phyloP scores from a whole-genome alignment of 31 red algal species.

The Odonthalia washingtoniensis region DNA sequence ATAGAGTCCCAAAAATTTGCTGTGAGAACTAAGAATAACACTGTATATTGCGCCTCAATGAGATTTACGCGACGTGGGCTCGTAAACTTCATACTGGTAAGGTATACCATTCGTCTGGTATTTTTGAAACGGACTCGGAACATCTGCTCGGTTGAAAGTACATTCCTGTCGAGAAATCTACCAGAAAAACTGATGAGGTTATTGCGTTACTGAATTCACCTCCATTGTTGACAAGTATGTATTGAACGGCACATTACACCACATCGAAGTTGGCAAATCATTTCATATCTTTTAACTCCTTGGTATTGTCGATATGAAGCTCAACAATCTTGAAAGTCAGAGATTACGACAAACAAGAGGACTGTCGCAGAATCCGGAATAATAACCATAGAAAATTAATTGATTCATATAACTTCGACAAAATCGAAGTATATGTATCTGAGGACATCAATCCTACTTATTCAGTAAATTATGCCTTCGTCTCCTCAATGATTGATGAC shows the following conservation, averaged over 20 bases:
- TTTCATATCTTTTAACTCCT: neutral
- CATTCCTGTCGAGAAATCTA: conserved; percentile 15
- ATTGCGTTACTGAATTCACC: too few relatives aligned
- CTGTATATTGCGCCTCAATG: conserved; percentile 84
- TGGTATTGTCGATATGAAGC: too few relatives aligned
- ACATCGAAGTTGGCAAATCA: neutral
- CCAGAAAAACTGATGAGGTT: conserved; percentile 49
- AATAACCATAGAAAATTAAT: conserved; percentile 41
- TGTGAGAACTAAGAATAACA: conserved; percentile 92
- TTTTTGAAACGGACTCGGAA: too few relatives aligned
- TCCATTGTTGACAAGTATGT: conserved; percentile 5
- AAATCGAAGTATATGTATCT: neutral
- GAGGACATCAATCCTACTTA: too few relatives aligned
- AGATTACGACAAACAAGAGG: conserved; percentile 59
- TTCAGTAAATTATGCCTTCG: too few relatives aligned
- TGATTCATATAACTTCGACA: conserved; percentile 27
- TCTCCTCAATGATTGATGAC: conserved; percentile 38
- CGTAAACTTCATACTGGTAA: neutral
- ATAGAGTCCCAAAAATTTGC: conserved; percentile 71
- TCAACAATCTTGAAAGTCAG: conserved; percentile 19
- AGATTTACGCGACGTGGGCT: conserved; percentile 16
- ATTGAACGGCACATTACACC: conserved; percentile 52
- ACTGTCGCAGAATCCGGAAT: conserved; percentile 62
- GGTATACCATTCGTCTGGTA: too few relatives aligned
- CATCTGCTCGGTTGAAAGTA: conserved; percentile 13